These are phyloP conservation scores for Citrus glauca DNA, from an alignment of 345 rosid species.

Conservation along the genomic window DNA sequence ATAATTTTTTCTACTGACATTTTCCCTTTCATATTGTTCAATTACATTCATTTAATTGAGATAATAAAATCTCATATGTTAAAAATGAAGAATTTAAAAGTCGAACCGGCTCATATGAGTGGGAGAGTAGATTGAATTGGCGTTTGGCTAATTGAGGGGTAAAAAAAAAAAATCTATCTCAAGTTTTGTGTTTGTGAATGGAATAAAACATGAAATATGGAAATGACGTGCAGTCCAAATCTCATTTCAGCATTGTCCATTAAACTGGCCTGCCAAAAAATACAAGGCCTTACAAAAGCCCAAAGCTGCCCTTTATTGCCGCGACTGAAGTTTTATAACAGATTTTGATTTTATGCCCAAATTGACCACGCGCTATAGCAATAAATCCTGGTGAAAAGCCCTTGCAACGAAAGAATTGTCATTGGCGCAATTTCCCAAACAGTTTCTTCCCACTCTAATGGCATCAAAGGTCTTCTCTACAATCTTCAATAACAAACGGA, in stretches of 20 bases:
- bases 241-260: neutral
- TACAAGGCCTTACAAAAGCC: neutral
- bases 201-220: too few species aligned
- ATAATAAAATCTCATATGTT: too few species aligned
- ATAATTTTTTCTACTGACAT: neutral
- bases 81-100: too few species aligned
- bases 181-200: too few species aligned
- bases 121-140: too few species aligned
- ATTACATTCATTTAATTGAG: neutral
- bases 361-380: too few species aligned
- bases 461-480: conserved; percentile 13
- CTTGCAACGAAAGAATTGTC: neutral
- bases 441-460: neutral
- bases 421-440: neutral
- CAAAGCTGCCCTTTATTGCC: neutral
- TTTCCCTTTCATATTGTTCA: neutral
- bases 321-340: neutral
- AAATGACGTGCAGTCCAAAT: neutral
- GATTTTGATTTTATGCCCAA: too few species aligned
- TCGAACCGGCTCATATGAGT: too few species aligned
- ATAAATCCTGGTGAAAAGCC: neutral
- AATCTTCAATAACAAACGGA: conserved; percentile 10
- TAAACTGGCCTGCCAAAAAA: neutral
- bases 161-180: too few species aligned
- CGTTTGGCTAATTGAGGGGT: too few species aligned